A percentile compares a stretch with the other conserved stretches of the same genome.
Evolutionary conservation across 805 yeast species (phyloP).

Genomic region (Komagataella pastoris): DNA sequence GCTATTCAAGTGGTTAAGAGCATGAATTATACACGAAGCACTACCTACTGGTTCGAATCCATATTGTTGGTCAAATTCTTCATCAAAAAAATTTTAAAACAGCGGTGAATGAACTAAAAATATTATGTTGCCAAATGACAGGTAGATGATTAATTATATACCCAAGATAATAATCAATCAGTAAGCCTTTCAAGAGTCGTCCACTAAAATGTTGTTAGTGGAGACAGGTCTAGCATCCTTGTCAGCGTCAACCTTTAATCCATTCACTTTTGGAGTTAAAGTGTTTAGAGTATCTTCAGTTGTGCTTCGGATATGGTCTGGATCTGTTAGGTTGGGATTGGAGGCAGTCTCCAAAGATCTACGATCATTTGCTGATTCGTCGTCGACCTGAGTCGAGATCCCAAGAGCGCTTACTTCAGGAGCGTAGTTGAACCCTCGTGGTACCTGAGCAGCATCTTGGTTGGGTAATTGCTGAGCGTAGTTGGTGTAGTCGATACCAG

Average conservation of each 20-base stretch:
- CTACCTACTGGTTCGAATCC: background rate
- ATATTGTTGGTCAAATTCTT: background rate
- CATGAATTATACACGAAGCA: no score
- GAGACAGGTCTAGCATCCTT: background rate
- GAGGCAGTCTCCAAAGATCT: background rate
- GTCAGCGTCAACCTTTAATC: background rate
- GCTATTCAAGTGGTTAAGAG: background rate
- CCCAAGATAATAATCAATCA: background rate
- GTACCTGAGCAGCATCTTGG: background rate
- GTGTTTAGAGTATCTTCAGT: background rate
- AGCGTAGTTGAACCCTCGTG: background rate
- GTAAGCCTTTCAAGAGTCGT: background rate
- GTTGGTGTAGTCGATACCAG: background rate
- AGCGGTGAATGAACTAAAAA: background rate
- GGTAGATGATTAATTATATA: background rate
- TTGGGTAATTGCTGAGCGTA: background rate
- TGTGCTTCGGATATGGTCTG: background rate
- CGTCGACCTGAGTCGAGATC: background rate
- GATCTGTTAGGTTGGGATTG: background rate
- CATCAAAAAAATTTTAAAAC: background rate
- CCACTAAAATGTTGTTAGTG: background rate
- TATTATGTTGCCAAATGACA: background rate
- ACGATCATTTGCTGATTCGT: background rate
- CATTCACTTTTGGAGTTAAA: background rate
- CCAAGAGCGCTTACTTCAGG: background rate